Evolutionary conservation across 345 rosid species (phyloP).

Genomic region (Corymbia maculata): DNA sequence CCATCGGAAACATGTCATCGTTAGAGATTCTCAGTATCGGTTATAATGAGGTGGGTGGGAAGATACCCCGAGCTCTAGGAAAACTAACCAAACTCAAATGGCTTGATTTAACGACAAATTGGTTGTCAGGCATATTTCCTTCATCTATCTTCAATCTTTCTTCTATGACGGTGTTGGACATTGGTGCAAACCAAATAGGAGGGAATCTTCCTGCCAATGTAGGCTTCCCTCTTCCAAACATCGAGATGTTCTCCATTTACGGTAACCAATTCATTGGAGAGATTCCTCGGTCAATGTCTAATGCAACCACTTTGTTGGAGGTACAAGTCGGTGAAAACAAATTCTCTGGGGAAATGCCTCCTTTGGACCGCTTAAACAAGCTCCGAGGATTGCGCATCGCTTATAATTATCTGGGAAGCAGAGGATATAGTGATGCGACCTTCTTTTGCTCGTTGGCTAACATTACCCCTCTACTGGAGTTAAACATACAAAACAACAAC

Average conservation of each 20-base stretch:
- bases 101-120: not conserved
- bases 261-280: not conserved
- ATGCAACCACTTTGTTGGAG: not conserved
- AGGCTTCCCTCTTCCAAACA: constrained; percentile 4
- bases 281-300: constrained; percentile 4
- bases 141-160: constrained; percentile 20
- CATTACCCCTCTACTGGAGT: accelerated
- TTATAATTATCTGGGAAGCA: constrained; percentile 2
- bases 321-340: not conserved
- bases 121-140: constrained; percentile 12
- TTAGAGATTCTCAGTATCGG: not conserved
- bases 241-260: not conserved
- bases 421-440: not conserved
- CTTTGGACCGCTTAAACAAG: not conserved
- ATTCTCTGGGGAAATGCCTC: constrained; percentile 5
- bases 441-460: not conserved
- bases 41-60: not conserved
- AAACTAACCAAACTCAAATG: not conserved
- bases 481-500: accelerated
- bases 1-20: constrained; percentile 11
- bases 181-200: not conserved
- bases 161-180: not conserved
- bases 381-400: not conserved
- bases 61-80: constrained; percentile 2
- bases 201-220: constrained; percentile 13